Conservation (phyloP, 352 stramenopile genomes). For the Thalassiosira hispida region DNA sequence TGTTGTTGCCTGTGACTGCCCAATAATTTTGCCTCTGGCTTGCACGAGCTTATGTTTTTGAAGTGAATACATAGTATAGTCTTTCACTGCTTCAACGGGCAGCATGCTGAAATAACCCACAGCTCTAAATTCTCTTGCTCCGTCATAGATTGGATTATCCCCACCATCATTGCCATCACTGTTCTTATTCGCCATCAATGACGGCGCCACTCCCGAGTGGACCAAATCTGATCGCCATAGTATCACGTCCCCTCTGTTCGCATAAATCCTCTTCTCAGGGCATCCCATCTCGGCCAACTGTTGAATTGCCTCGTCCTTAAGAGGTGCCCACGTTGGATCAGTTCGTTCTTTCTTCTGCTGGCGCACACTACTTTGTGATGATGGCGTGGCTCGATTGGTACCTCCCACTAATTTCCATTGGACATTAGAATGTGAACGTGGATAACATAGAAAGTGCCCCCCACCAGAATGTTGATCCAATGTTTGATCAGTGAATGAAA, state of each 20-base stretch:
- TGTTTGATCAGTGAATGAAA: conserved; percentile 62
- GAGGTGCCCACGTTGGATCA: conserved; percentile 38
- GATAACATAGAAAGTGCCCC: conserved; percentile 57
- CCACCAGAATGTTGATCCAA: conserved; percentile 40
- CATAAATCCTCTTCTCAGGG: conserved; percentile 43
- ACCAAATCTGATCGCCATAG: conserved; percentile 69
- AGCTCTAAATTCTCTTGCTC: conserved; percentile 44
- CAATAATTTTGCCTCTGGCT: neutral
- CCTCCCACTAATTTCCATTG: conserved; percentile 43
- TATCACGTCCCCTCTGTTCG: conserved; percentile 65
- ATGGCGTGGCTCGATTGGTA: no score
- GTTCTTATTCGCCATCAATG: conserved; percentile 2
- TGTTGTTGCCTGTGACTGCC: neutral
- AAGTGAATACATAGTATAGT: conserved; percentile 41
- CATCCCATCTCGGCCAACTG: conserved; percentile 38
- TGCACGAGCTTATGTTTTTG: conserved; percentile 33
- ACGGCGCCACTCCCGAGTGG: conserved; percentile 45
- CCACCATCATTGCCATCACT: neutral
- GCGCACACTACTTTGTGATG: no score
- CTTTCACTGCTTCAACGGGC: conserved; percentile 42
- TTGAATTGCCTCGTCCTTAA: conserved; percentile 46
- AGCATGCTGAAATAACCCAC: conserved; percentile 58
- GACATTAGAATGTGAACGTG: conserved; percentile 43
- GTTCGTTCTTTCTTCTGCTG: no score
- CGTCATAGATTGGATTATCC: neutral